Evolutionary conservation across 352 stramenopile species (phyloP), one percentile per base, ranked within the genome.

Genomic region (Albugo candida): DNA sequence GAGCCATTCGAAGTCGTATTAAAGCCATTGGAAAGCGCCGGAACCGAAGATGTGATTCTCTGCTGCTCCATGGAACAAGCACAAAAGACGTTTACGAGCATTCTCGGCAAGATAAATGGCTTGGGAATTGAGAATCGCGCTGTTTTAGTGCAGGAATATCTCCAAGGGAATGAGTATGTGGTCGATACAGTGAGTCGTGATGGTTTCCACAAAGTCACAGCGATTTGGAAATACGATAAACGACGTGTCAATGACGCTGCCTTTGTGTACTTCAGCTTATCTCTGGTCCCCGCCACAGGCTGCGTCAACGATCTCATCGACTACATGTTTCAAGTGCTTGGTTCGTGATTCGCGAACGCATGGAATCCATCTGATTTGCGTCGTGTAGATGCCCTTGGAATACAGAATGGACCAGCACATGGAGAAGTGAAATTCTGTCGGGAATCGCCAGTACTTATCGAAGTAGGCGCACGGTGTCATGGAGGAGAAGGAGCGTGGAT

Each of bases 171-270:
- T 48, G 94, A 99, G 61, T 98, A 96, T 65, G 93, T 96, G 5
- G 72, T 99, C 13, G 93, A 99, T 67, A 93, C 88, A 8, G 91
- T 97, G 12, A 94, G 72, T 48, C 79, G 77, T 43, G 65, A 94
- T 54, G 93, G 93, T 5, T 57, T 88, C 46, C 83, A 97, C 64
- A 98, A 98, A 55, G 79, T 97, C 40, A 83, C 84, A 34, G 93
- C 91, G 16, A 76, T 98, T 12, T 99, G 93, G 94, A 93, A 94
- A 59, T 98, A 98, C 60, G 93, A 98, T 63, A 98, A 98, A 70
- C 72, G 93, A 38, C 70, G 77, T 10, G 81, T 95, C 36, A 97
- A 97, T 58, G 61, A 87, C 45, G 86, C 85, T 5, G 81, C 85
- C 13, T 97, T 97, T 59, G 93, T 97, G 8, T 97, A 97, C 62